These are phyloP conservation scores for Populus alba DNA, from an alignment of 345 rosid species.

Conservation along the genomic window DNA sequence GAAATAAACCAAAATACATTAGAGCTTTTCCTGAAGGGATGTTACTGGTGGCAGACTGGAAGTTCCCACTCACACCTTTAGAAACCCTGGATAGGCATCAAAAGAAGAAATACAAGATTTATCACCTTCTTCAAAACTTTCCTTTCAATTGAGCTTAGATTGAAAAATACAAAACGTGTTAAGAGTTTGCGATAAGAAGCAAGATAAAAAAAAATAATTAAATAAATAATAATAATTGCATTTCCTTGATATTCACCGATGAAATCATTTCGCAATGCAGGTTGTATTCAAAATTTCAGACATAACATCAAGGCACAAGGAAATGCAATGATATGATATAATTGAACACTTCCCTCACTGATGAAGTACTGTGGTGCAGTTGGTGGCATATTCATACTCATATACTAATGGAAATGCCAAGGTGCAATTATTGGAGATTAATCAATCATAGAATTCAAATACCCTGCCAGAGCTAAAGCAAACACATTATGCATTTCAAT, in stretches of 20 bases:
- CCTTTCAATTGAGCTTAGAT: background rate
- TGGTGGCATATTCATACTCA: background rate
- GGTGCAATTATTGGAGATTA: background rate
- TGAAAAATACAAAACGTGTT: background rate
- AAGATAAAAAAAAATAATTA: no score
- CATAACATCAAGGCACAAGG: background rate
- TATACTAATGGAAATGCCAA: background rate
- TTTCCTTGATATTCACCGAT: background rate
- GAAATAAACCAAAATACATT: conserved; percentile 77
- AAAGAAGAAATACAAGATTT: background rate
- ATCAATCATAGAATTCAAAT: background rate
- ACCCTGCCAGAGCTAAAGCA: background rate
- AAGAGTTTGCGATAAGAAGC: background rate
- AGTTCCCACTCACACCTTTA: conserved; percentile 79
- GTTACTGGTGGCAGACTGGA: conserved; percentile 82
- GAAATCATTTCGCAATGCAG: background rate
- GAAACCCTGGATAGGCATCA: conserved; percentile 55
- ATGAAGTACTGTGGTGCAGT: background rate
- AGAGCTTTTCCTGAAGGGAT: conserved; percentile 91
- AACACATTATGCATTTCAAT: background rate
- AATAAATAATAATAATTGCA: background rate
- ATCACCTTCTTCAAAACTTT: background rate
- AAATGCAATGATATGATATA: background rate
- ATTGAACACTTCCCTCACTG: background rate
- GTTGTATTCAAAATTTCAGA: background rate